Base-by-base conservation (phyloP, 257 asterid genomes). In the Fraxinus americana region DNA sequence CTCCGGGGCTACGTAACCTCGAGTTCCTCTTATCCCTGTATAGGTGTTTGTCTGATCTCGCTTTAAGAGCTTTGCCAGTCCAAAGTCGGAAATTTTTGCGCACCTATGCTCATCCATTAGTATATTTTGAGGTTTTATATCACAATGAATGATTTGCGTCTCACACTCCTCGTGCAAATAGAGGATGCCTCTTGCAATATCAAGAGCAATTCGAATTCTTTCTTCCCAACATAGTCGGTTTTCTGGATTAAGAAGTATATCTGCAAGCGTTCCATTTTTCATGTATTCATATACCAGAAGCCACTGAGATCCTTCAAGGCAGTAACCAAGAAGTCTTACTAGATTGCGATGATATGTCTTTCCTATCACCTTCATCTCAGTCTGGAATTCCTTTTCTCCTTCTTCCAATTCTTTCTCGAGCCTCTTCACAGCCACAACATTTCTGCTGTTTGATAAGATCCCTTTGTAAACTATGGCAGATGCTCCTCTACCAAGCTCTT, bases 161-260 rank as follows among this genome's bases (percentile, higher is more conserved):
- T 87, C 86, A 14, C 93, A 90, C 50, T 90, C 91, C 23, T 90
- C 87, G 6, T 90, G 96, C 71, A 90, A 72, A 74, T 90, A 90
- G 43, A 83, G 80, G 59, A 90, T 82, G 6, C 93, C 92, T 72
- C 88, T 83, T 0, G 90, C 87, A 50, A 90, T 78, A 34, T 86
- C 92, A 12, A 52, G 43, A 5, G 89, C 84, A 0, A 89, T 50
- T 45, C 68, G 48, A 32, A 79, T 50, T 16, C 92, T 78, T 27
- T 84, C 80, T 8, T 83, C 83, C 90, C 91, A 88, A 1, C 41
- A 23, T 1, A 80, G 84, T 23, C 78, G 77, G 4, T 66, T 84
- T 11, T 69, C 82, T 1, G 34, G 23, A 1, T 45, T 59, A 25
- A 81, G 88, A 7, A 87, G 83, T 43, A 85, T 4, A 73, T 82